These are phyloP conservation scores for Phytophthora pinifolia DNA, from an alignment of 352 stramenopile genomes.

Conservation along the genomic window DNA sequence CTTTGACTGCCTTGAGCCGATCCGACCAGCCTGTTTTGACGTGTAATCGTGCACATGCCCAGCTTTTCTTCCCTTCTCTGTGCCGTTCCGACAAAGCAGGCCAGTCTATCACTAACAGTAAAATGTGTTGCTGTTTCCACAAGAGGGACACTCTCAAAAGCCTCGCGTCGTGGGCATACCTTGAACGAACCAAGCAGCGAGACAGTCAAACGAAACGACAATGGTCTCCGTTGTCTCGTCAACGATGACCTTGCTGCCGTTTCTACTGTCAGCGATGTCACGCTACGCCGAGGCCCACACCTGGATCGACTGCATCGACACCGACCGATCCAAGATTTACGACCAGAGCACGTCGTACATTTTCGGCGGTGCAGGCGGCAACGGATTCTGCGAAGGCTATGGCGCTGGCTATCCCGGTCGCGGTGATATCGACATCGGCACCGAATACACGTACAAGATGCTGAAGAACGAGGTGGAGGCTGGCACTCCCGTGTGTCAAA, in stretches of 20 bases:
- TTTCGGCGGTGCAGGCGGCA: constrained; percentile 55
- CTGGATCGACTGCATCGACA: constrained; percentile 70
- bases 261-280: constrained; percentile 19
- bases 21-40: constrained; percentile 14
- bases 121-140: constrained; percentile 11
- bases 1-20: background rate
- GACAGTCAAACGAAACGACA: constrained; percentile 3
- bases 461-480: constrained; percentile 62
- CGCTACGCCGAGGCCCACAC: constrained; percentile 43
- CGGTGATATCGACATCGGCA: constrained; percentile 51
- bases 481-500: constrained; percentile 46
- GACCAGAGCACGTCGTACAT: constrained; percentile 66
- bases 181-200: constrained; percentile 1
- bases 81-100: constrained; percentile 21
- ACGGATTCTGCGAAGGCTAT: constrained; percentile 74
- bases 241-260: constrained; percentile 12
- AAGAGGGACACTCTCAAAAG: constrained; percentile 22
- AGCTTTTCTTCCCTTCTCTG: constrained; percentile 29
- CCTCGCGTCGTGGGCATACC: constrained; percentile 13
- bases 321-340: constrained; percentile 60
- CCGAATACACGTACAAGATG: constrained; percentile 67
- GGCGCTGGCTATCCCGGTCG: constrained; percentile 59
- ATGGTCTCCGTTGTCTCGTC: constrained; percentile 19
- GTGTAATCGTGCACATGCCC: constrained; percentile 6
- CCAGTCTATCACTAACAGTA: constrained; percentile 15